phyloP scores from a whole-genome alignment of 768 basidiomycete genomes.

The Hericium rajendrae region DNA sequence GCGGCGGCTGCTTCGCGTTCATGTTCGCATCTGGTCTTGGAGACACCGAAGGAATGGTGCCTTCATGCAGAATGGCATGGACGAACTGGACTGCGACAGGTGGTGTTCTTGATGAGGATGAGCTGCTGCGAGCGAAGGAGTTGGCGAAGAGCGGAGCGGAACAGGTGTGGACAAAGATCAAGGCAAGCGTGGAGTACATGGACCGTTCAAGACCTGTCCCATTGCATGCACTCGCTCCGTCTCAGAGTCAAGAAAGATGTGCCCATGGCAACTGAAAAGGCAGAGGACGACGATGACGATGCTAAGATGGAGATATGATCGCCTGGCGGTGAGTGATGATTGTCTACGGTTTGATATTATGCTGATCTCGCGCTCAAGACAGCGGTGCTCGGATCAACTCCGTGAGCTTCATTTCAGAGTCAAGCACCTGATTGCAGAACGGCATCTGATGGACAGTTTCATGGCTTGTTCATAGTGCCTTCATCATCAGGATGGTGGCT shows the following conservation, averaged over 20 bases:
- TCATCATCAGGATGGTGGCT: too few species aligned
- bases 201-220: constrained; percentile 1
- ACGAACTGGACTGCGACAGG: constrained; percentile 39
- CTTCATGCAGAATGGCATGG: constrained; percentile 34
- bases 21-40: constrained; percentile 15
- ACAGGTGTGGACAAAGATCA: constrained; percentile 39
- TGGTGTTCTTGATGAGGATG: constrained; percentile 28
- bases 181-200: constrained; percentile 26
- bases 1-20: constrained; percentile 65
- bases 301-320: neutral
- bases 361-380: too few species aligned
- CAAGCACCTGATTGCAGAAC: too few species aligned
- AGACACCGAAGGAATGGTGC: constrained; percentile 5
- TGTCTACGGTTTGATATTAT: too few species aligned
- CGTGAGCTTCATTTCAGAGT: too few species aligned
- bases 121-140: constrained; percentile 36
- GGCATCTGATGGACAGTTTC: too few species aligned
- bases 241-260: neutral
- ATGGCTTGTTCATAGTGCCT: too few species aligned
- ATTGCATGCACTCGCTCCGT: too few species aligned
- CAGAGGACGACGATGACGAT: neutral
- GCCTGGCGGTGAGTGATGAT: neutral
- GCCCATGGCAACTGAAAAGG: neutral
- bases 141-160: constrained; percentile 38
- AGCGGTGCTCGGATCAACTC: too few species aligned